Percentiles rank a stretch among this genome's conserved stretches.
These are phyloP conservation scores for Astragalus membranaceus DNA, from an alignment of 306 rosid species.

Conservation along the genomic window DNA sequence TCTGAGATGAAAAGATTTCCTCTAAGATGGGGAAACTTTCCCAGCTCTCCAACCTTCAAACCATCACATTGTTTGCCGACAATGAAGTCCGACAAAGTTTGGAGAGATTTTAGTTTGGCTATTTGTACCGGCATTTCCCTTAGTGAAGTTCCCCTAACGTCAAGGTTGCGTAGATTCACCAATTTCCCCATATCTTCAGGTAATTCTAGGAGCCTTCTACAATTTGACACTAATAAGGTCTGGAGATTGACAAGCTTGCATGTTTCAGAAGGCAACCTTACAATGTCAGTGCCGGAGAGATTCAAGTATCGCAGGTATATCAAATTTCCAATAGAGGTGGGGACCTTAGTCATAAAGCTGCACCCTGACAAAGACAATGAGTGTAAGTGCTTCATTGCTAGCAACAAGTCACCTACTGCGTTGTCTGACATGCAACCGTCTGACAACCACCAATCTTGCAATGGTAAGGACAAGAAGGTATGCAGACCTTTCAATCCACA, in stretches of 20 bases:
- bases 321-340: conserved; percentile 2
- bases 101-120: neutral
- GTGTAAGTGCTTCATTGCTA: neutral
- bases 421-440: too few species aligned
- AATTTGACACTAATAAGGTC: neutral
- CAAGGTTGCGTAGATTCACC: neutral
- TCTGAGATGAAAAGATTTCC: too few species aligned
- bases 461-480: too few species aligned
- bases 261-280: neutral
- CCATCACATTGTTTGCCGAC: neutral
- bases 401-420: too few species aligned
- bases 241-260: conserved; percentile 18
- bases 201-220: neutral
- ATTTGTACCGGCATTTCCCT: neutral
- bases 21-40: neutral
- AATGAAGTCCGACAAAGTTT: neutral
- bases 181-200: neutral
- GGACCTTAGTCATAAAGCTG: neutral
- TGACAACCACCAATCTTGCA: too few species aligned
- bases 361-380: neutral
- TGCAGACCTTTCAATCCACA: too few species aligned
- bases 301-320: conserved; percentile 22
- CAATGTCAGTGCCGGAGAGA: neutral
- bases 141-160: neutral
- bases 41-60: neutral